Evolutionary conservation across 371 early-diverging fungal genomes (phyloP), one percentile per base, ranked within the genome.

Genomic region (Fennellomyces sp.): DNA sequence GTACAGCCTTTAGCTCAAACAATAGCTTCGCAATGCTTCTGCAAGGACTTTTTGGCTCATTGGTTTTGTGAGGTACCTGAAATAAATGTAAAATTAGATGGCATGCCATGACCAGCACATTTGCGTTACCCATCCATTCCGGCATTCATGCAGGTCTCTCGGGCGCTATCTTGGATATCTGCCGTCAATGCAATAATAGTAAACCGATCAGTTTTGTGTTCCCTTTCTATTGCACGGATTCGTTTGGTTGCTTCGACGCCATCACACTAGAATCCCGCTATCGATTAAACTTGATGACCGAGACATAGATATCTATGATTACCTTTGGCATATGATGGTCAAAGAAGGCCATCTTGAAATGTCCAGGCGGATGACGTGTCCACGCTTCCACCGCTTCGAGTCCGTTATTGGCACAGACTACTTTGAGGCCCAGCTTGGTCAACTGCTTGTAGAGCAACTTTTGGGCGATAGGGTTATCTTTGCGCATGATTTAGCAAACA

Each of bases 261-360:
- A 65, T 78, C 79, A 53, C 79, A 78, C 69, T 73, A 45, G 28
- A n/a, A n/a, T n/a, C n/a, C n/a, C n/a, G n/a, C n/a, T n/a, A n/a
- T n/a, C n/a, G n/a, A n/a, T n/a, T n/a, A n/a, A n/a, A n/a, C n/a
- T n/a, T n/a, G n/a, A n/a, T n/a, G n/a, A n/a, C n/a, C n/a, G n/a
- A n/a, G n/a, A n/a, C n/a, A n/a, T n/a, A n/a, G n/a, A n/a, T n/a
- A n/a, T n/a, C n/a, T n/a, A n/a, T n/a, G n/a, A n/a, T n/a, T n/a
- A n/a, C 75, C 58, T 74, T 70, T 29, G 79, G 79, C 79, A 78
- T 78, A 60, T 78, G 79, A 56, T 78, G 79, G 58, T 78, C 79
- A 65, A 78, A 76, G 27, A 78, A 73, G 1, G 62, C 79, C 69
- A 78, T 71, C 5, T 52, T 54, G 51, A 75, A 78, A 49, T 69